Evolutionary conservation across 805 yeast genomes (phyloP).

Genomic region (Kluyveromyces dobzhanskii): DNA sequence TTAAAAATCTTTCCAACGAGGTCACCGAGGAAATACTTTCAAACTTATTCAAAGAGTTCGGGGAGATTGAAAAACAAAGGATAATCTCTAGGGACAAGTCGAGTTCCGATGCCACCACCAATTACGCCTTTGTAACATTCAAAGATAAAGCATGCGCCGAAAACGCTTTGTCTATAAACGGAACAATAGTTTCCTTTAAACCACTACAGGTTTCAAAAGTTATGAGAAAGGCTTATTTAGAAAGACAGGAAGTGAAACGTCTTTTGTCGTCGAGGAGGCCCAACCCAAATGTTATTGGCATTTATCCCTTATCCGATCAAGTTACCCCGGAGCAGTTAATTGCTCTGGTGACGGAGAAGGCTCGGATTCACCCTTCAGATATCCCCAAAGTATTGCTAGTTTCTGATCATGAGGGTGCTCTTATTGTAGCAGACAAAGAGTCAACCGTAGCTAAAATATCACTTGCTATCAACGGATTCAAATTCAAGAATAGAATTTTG

Average conservation of each 20-base stretch:
- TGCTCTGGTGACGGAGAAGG: slow-evolving; percentile 11
- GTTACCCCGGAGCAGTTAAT: slow-evolving; percentile 16
- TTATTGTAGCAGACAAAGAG: slow-evolving; percentile 38
- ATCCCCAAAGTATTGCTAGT: slow-evolving; percentile 38
- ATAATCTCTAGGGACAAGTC: slow-evolving; percentile 10
- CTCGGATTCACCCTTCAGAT: slow-evolving; percentile 7
- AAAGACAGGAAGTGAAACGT: slow-evolving; percentile 26
- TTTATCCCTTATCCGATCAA: slow-evolving; percentile 26
- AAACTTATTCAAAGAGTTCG: slow-evolving; percentile 39
- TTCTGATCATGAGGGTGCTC: slow-evolving; percentile 40
- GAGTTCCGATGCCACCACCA: slow-evolving; percentile 10
- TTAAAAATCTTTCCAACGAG: slow-evolving; percentile 44
- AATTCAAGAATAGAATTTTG: slow-evolving; percentile 30
- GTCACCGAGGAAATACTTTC: slow-evolving; percentile 34
- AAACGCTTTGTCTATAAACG: slow-evolving; percentile 37
- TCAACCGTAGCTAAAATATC: slow-evolving; percentile 45
- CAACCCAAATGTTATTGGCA: slow-evolving; percentile 11
- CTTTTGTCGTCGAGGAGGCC: slow-evolving; percentile 17
- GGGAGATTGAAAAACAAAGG: slow-evolving; percentile 42
- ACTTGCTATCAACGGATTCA: slow-evolving; percentile 34
- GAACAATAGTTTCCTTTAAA: slow-evolving; percentile 37
- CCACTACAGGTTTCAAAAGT: slow-evolving; percentile 42
- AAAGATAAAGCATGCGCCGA: slow-evolving; percentile 36
- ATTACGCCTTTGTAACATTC: slow-evolving; percentile 56
- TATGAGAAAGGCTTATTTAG: slow-evolving; percentile 31